A percentile compares a stretch with the other conserved stretches of the same genome.
Conservation (phyloP, 2,329 filamentous ascomycete species). For the Colletotrichum eleusines region DNA sequence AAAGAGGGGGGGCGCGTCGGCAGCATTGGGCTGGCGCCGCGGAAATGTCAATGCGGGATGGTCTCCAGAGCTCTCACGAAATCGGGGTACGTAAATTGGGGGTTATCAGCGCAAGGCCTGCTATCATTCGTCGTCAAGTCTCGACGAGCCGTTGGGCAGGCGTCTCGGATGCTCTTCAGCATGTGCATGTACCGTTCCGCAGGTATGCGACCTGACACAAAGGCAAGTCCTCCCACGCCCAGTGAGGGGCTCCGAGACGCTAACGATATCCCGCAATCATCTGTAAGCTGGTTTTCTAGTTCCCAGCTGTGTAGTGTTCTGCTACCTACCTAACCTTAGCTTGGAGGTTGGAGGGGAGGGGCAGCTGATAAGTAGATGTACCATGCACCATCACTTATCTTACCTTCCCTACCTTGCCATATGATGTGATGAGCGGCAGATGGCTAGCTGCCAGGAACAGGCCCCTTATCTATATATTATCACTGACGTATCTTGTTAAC, state of each 20-base stretch:
- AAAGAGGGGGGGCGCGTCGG: background rate
- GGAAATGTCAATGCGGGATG: slow-evolving; percentile 31
- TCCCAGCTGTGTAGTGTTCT: too few relatives aligned
- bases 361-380: slow-evolving; percentile 35
- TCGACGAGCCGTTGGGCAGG: slow-evolving; percentile 43
- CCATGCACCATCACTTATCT: slow-evolving; percentile 24
- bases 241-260: slow-evolving; percentile 28
- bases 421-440: slow-evolving; percentile 35
- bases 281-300: slow-evolving; percentile 4
- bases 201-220: slow-evolving; percentile 8
- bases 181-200: background rate
- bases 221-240: slow-evolving; percentile 14
- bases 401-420: slow-evolving; percentile 8
- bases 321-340: too few relatives aligned
- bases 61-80: slow-evolving; percentile 46
- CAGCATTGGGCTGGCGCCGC: slow-evolving; percentile 8
- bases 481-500: slow-evolving; percentile 38
- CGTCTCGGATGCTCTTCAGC: slow-evolving; percentile 1
- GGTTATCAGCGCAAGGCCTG: slow-evolving; percentile 31
- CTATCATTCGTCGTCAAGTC: slow-evolving; percentile 42
- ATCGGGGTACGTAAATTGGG: slow-evolving; percentile 53
- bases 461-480: slow-evolving; percentile 37
- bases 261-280: slow-evolving; percentile 33
- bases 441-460: slow-evolving; percentile 29
- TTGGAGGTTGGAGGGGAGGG: too few relatives aligned